Evolutionary conservation across 805 yeast genomes (phyloP).

Genomic region (Saccharomycodes ludwigii): DNA sequence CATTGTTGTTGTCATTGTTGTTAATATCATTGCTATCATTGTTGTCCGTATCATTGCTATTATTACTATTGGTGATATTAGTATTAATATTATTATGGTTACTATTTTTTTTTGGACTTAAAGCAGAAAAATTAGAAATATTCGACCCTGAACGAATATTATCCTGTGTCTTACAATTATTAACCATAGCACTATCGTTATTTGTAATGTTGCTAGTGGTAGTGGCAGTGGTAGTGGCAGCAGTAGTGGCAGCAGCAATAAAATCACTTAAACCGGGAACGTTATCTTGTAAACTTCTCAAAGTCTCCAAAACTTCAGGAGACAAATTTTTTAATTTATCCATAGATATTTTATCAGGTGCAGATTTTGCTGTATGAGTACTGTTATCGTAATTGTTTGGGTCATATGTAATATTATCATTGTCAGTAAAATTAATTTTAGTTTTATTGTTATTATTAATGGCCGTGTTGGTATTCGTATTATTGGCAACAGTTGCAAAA

Average conservation of each 20-base stretch:
- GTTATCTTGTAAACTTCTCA: conserved; percentile 10
- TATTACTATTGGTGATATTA: conserved; percentile 1
- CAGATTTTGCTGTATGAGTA: too few relatives aligned
- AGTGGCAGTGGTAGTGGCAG: conserved; percentile 2
- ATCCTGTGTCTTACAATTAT: neutral
- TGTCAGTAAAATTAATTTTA: too few relatives aligned
- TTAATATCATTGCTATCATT: too few relatives aligned
- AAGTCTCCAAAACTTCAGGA: conserved; percentile 11
- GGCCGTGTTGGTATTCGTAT: too few relatives aligned
- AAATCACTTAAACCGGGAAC: conserved; percentile 7
- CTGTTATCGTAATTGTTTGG: too few relatives aligned
- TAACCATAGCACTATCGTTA: neutral
- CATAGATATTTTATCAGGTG: too few relatives aligned
- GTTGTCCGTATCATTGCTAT: too few relatives aligned
- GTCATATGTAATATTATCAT: too few relatives aligned
- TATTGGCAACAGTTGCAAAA: too few relatives aligned
- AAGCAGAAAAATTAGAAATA: neutral
- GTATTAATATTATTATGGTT: conserved; percentile 8
- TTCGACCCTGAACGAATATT: neutral
- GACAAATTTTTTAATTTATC: too few relatives aligned
- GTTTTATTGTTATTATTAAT: too few relatives aligned
- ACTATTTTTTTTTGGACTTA: neutral
- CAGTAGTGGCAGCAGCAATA: conserved; percentile 1
- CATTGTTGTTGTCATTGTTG: conserved; percentile 4
- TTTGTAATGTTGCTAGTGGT: conserved; percentile 1